phyloP scores from a whole-genome alignment of 495 filamentous ascomycete genomes.

The Podospora comata region DNA sequence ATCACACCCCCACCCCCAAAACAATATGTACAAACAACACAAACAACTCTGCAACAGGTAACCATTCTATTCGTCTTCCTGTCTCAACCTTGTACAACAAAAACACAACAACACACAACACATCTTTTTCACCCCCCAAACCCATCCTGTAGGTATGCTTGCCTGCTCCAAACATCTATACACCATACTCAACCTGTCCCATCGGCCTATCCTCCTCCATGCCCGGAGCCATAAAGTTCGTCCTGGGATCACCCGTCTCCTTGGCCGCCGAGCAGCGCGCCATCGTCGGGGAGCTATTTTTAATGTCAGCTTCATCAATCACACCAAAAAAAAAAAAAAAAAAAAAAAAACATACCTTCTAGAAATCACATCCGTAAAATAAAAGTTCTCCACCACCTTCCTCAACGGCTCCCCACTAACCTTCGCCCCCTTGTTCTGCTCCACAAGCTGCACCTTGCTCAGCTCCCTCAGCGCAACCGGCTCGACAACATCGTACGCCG shows the following conservation, averaged over 20 bases:
- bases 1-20: neutral
- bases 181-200: constrained; percentile 51
- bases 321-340: constrained; percentile 2
- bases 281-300: constrained; percentile 85
- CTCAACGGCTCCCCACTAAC: constrained; percentile 63
- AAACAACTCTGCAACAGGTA: neutral
- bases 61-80: neutral
- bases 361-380: constrained; percentile 93
- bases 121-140: neutral
- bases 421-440: constrained; percentile 87
- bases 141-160: neutral
- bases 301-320: constrained; percentile 16
- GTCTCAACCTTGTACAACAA: neutral
- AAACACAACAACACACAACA: neutral
- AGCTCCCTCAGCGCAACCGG: constrained; percentile 63
- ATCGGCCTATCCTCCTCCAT: constrained; percentile 52
- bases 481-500: constrained; percentile 88
- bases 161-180: constrained; percentile 24
- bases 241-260: constrained; percentile 63
- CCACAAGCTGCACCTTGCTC: constrained; percentile 88
- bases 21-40: neutral
- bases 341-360: constrained; percentile 64
- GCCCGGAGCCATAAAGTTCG: constrained; percentile 83
- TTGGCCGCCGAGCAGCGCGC: constrained; percentile 89
- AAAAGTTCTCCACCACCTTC: constrained; percentile 90